These are phyloP conservation scores for Escovopsis weberi DNA, from an alignment of 2,329 filamentous ascomycete species.

Conservation along the genomic window DNA sequence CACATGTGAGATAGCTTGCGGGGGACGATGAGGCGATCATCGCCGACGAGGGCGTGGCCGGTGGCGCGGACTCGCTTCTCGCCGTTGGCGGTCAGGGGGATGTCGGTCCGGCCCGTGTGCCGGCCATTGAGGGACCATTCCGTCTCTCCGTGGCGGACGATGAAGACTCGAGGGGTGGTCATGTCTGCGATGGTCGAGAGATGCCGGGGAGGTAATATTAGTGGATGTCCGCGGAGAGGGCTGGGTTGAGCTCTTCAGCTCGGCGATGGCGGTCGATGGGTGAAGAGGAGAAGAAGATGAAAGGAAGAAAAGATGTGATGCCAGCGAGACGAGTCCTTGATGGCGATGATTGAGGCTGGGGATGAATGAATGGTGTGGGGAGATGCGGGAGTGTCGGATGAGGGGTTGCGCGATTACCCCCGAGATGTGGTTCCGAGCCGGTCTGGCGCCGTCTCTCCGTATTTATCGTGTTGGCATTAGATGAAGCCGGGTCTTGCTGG, in stretches of 20 bases:
- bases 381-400: not conserved
- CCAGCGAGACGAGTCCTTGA: not conserved
- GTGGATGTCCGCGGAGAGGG: not conserved
- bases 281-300: not conserved
- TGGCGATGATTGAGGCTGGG: not conserved
- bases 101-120: conserved; percentile 77
- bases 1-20: conserved; percentile 72
- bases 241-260: too few species aligned
- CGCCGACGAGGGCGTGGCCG: conserved; percentile 68
- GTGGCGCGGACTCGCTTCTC: conserved; percentile 64
- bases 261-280: not conserved
- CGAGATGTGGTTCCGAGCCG: too few species aligned
- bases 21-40: conserved; percentile 73
- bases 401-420: not conserved
- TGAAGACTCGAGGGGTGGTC: conserved; percentile 57
- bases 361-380: not conserved
- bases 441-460: too few species aligned
- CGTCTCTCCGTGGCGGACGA: conserved; percentile 83
- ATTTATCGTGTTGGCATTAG: too few species aligned
- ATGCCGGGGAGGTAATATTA: not conserved
- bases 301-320: not conserved
- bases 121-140: conserved; percentile 83
- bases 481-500: too few species aligned
- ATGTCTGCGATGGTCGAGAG: conserved; percentile 8
- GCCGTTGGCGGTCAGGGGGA: conserved; percentile 69